These are phyloP conservation scores for Pleurotus djamor DNA, from an alignment of 768 basidiomycete species.

Conservation along the genomic window DNA sequence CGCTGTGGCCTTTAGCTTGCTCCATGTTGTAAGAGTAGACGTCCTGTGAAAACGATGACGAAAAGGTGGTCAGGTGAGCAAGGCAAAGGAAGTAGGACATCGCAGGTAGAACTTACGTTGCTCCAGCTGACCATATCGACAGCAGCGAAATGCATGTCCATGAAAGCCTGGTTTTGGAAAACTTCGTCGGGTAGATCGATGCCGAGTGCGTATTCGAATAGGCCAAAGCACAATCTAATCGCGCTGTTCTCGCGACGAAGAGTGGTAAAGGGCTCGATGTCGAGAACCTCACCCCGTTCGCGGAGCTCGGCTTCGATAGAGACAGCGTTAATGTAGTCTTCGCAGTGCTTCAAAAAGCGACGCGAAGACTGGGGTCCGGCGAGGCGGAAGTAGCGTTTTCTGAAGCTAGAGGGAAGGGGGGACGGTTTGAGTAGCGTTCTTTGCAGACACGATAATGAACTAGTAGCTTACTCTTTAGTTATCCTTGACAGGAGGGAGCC, in stretches of 20 bases:
- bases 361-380: slow-evolving; percentile 44
- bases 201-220: slow-evolving; percentile 59
- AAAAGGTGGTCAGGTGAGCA: slow-evolving; percentile 1
- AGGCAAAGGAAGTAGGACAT: neutral
- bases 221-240: slow-evolving; percentile 58
- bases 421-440: slow-evolving; percentile 3
- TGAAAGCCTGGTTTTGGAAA: slow-evolving; percentile 52
- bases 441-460: slow-evolving; percentile 17
- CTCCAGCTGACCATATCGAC: slow-evolving; percentile 70
- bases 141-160: slow-evolving; percentile 53
- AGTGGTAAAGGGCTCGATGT: slow-evolving; percentile 47
- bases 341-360: slow-evolving; percentile 51
- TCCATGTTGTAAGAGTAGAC: slow-evolving; percentile 35
- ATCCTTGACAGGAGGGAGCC: slow-evolving; percentile 55
- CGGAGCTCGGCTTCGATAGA: slow-evolving; percentile 62
- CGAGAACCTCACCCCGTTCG: slow-evolving; percentile 52
- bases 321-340: slow-evolving; percentile 57
- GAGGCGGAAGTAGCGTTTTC: slow-evolving; percentile 39
- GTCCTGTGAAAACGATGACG: neutral
- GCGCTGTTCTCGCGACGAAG: slow-evolving; percentile 73
- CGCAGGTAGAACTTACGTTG: slow-evolving; percentile 44
- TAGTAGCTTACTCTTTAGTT: slow-evolving; percentile 48
- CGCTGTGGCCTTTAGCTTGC: slow-evolving; percentile 56
- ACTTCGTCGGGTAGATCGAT: slow-evolving; percentile 65
- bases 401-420: slow-evolving; percentile 38